Evolutionary conservation across 2,329 filamentous ascomycete genomes (phyloP).

Genomic region (Aspergillus fumigatiaffinis): DNA sequence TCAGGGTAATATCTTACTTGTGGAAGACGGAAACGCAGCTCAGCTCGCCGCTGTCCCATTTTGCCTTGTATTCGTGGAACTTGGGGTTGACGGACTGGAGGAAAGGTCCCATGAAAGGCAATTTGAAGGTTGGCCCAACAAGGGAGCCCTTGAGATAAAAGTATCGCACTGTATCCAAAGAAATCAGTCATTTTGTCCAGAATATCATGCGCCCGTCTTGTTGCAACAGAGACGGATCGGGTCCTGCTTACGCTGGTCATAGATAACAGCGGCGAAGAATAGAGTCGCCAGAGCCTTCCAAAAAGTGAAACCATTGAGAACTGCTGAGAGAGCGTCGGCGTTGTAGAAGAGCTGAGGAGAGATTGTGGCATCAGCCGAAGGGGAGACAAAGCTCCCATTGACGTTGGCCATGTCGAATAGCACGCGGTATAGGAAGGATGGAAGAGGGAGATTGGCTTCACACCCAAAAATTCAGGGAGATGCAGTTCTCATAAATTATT

Average conservation of each 20-base stretch:
- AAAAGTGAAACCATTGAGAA: slow-evolving; percentile 56
- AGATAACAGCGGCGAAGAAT: slow-evolving; percentile 67
- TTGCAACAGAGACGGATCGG: not conserved
- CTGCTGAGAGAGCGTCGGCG: slow-evolving; percentile 50
- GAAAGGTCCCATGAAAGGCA: slow-evolving; percentile 92
- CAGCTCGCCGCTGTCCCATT: slow-evolving; percentile 86
- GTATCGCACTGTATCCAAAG: slow-evolving; percentile 60
- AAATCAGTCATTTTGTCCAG: slow-evolving; percentile 1
- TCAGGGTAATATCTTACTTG: slow-evolving; percentile 62
- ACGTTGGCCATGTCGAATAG: slow-evolving; percentile 42
- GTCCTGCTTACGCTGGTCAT: slow-evolving; percentile 76
- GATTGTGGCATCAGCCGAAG: slow-evolving; percentile 60
- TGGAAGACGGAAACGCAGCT: slow-evolving; percentile 99
- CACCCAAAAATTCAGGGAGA: not conserved
- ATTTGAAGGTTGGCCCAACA: slow-evolving; percentile 69
- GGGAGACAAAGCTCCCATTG: slow-evolving; percentile 67
- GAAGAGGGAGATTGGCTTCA: slow-evolving; percentile 2
- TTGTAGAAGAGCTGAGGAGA: slow-evolving; percentile 50
- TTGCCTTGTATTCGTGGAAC: slow-evolving; percentile 84
- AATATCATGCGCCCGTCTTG: not conserved
- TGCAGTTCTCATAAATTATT: not conserved
- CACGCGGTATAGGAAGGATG: slow-evolving; percentile 12
- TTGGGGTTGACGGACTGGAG: slow-evolving; percentile 87
- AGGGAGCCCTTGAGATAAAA: slow-evolving; percentile 71
- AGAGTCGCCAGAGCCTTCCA: slow-evolving; percentile 68